Conservation (phyloP, 345 rosid genomes). For the Microthlaspi erraticum region DNA sequence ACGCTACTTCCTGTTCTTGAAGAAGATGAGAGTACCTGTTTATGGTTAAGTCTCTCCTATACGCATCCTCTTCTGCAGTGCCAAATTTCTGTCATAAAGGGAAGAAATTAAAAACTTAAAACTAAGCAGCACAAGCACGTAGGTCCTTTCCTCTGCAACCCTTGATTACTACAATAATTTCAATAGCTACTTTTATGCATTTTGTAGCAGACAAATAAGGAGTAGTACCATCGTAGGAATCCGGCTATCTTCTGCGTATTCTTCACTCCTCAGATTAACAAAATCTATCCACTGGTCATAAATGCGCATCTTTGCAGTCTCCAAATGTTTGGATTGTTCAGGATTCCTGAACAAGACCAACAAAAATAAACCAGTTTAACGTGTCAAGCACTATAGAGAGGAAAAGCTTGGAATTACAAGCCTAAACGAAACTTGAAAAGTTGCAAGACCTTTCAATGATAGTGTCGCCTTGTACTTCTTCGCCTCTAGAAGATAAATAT, state of each 20-base stretch:
- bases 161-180: not conserved
- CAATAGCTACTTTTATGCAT: not conserved
- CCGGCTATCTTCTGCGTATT: constrained; percentile 79
- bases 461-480: constrained; percentile 67
- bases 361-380: not conserved
- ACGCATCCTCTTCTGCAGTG: constrained; percentile 93
- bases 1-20: constrained; percentile 4
- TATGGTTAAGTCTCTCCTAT: constrained; percentile 88
- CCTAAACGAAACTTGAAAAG: not conserved
- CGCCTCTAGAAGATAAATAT: constrained; percentile 66
- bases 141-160: not conserved
- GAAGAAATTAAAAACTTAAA: constrained; percentile 10
- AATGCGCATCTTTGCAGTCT: constrained; percentile 90
- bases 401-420: constrained; percentile 8
- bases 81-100: constrained; percentile 73
- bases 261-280: constrained; percentile 92
- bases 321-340: constrained; percentile 94
- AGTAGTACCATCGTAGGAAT: constrained; percentile 78
- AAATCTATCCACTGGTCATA: constrained; percentile 92
- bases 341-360: constrained; percentile 67
- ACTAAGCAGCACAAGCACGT: constrained; percentile 22
- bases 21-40: constrained; percentile 65
- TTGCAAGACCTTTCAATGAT: constrained; percentile 66
- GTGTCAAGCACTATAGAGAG: constrained; percentile 1
- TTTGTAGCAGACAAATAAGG: constrained; percentile 10